These are phyloP conservation scores for Thelephora aurantiotincta DNA, from an alignment of 768 basidiomycete genomes.

Conservation along the genomic window DNA sequence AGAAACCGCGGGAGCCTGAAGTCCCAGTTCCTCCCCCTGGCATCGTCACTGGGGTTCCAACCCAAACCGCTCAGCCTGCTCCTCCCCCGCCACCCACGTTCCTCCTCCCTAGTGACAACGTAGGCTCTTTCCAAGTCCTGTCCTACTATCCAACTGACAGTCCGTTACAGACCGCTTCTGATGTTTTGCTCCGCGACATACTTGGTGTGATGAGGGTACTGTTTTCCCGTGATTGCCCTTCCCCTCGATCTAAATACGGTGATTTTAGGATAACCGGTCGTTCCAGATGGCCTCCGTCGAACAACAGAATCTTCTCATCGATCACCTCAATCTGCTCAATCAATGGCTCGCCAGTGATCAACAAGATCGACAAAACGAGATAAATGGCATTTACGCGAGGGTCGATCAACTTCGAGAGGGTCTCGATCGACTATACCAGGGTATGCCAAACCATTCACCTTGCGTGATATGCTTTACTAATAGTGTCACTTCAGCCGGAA, in stretches of 20 bases:
- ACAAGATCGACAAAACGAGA: conserved; percentile 60
- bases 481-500: too few species aligned
- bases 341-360: conserved; percentile 73
- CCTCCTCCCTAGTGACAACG: neutral
- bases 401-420: conserved; percentile 34
- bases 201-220: conserved; percentile 55
- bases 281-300: conserved; percentile 65
- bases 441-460: conserved; percentile 9
- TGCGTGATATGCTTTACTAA: conserved; percentile 4
- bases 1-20: neutral
- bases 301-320: conserved; percentile 68
- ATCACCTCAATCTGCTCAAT: conserved; percentile 65
- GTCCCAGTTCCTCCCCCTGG: conserved; percentile 5
- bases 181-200: conserved; percentile 23
- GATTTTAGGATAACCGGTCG: conserved; percentile 52
- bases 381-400: conserved; percentile 49
- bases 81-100: neutral
- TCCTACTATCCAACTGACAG: neutral
- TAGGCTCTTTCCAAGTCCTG: neutral
- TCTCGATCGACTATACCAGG: conserved; percentile 24
- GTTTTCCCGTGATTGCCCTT: conserved; percentile 2
- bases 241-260: conserved; percentile 3
- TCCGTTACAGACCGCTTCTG: neutral
- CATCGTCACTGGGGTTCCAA: neutral
- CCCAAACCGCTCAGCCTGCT: neutral